phyloP scores from a whole-genome alignment of 2,329 filamentous ascomycete genomes.

The Botrytis galanthina region DNA sequence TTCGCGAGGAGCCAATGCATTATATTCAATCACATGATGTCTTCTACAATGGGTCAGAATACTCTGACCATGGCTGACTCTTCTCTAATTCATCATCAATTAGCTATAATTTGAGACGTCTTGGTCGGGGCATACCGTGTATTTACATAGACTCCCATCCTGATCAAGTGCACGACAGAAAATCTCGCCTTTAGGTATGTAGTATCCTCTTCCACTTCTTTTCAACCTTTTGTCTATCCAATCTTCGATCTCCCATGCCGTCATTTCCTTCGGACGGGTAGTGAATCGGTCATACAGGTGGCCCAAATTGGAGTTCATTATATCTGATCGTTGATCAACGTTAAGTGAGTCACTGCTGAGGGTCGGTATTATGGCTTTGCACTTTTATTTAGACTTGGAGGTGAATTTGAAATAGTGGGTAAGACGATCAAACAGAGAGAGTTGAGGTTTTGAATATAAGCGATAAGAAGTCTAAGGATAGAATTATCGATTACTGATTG shows the following conservation, averaged over 20 bases:
- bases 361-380: background rate
- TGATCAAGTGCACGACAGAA: background rate
- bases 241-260: background rate
- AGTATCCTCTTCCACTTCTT: background rate
- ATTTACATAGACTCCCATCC: background rate
- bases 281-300: background rate
- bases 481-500: background rate
- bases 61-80: rapidly evolving
- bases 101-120: too few species aligned
- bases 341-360: background rate
- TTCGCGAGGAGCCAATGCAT: background rate
- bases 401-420: background rate
- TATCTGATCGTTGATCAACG: background rate
- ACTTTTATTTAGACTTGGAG: background rate
- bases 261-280: background rate
- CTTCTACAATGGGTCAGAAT: background rate
- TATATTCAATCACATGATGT: background rate
- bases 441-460: background rate
- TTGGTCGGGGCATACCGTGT: background rate
- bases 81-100: background rate
- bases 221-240: background rate
- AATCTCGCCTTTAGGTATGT: background rate
- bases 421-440: background rate
- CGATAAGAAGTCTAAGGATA: background rate
- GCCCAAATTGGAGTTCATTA: background rate